These are phyloP conservation scores for Symmetrospora coprosmae DNA, from an alignment of 768 basidiomycete species.

Conservation along the genomic window DNA sequence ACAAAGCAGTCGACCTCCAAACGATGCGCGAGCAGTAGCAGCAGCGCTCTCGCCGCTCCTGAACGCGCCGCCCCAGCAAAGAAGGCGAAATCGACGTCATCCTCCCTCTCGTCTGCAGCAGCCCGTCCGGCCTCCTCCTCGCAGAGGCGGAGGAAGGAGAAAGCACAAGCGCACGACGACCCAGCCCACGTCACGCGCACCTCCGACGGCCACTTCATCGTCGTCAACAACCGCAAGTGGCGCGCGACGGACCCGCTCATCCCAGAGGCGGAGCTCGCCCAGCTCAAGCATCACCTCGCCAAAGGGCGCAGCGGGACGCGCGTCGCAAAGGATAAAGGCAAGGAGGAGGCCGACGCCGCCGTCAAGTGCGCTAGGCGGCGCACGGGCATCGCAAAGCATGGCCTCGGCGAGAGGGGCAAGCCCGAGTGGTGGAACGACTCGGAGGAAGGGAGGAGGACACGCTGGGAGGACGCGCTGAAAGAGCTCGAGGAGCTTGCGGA, in stretches of 20 bases:
- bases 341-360: neutral
- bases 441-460: neutral
- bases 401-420: constrained; percentile 17
- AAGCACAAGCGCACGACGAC: no score
- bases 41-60: neutral
- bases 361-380: constrained; percentile 1
- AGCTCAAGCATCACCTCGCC: constrained; percentile 12
- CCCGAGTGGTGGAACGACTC: constrained; percentile 12
- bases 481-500: neutral
- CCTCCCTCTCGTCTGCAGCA: neutral
- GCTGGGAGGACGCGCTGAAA: neutral
- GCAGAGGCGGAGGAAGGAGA: no score
- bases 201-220: constrained; percentile 15
- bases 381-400: constrained; percentile 8
- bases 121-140: no score
- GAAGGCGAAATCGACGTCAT: neutral
- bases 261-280: neutral
- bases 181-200: no score
- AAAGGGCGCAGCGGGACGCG: neutral
- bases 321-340: neutral
- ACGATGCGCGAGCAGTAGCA: neutral
- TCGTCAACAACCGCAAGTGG: constrained; percentile 18
- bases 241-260: constrained; percentile 13
- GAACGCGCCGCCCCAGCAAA: no score
- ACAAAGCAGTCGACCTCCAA: no score